A percentile compares a stretch with the other conserved stretches of the same genome.
Conservation (phyloP, 495 filamentous ascomycete genomes). For the Trichocladium antarcticum region DNA sequence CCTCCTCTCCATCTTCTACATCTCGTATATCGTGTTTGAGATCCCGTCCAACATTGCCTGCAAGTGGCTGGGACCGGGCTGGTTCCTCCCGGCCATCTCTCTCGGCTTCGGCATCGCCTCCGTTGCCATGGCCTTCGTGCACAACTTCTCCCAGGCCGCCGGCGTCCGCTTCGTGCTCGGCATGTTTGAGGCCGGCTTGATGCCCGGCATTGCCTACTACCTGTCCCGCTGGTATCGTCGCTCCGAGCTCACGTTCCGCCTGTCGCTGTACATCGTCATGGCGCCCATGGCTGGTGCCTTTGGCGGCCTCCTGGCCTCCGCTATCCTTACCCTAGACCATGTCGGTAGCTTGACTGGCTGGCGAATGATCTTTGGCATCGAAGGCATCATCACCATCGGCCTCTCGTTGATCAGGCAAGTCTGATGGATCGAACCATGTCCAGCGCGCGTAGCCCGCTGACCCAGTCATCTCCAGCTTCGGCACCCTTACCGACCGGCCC, state of each 20-base stretch:
- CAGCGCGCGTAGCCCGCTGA: not conserved
- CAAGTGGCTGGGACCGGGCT: constrained; percentile 51
- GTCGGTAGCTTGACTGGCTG: constrained; percentile 42
- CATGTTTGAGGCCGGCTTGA: constrained; percentile 56
- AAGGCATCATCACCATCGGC: constrained; percentile 50
- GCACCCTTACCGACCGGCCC: constrained; percentile 50
- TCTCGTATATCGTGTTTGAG: constrained; percentile 60
- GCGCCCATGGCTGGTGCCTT: constrained; percentile 60
- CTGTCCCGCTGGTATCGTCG: constrained; percentile 60
- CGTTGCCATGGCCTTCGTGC: constrained; percentile 33
- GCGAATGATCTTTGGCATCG: constrained; percentile 60
- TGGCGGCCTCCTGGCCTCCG: constrained; percentile 57
- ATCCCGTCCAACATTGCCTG: constrained; percentile 54
- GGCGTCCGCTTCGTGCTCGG: constrained; percentile 48
- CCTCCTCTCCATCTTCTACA: constrained; percentile 52
- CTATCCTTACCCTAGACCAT: constrained; percentile 41
- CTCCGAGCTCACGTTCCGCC: constrained; percentile 55
- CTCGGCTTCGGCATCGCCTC: constrained; percentile 37
- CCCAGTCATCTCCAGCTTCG: constrained; percentile 14
- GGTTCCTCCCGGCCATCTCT: constrained; percentile 51
- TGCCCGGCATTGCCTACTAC: constrained; percentile 67
- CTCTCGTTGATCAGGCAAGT: constrained; percentile 37
- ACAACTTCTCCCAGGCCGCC: constrained; percentile 27
- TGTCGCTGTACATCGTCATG: constrained; percentile 65
- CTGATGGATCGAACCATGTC: too few relatives aligned